Conservation (phyloP, 805 yeast genomes). For the Saturnispora zaruensis region DNA sequence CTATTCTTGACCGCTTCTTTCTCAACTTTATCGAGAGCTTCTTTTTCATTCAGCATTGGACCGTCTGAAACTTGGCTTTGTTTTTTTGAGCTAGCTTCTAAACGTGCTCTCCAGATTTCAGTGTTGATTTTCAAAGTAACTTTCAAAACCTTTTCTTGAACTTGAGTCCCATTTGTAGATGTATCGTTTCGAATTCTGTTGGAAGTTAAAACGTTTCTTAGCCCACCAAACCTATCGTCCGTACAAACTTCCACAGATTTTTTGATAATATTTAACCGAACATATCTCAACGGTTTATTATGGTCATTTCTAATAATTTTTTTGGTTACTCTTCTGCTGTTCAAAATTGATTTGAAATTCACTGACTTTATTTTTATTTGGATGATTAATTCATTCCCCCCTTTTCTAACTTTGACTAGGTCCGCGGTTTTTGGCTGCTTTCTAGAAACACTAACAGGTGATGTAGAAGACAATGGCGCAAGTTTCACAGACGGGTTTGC, state of each 20-base stretch:
- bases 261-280: slow-evolving; percentile 24
- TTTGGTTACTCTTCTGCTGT: slow-evolving; percentile 14
- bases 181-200: background rate
- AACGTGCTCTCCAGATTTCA: slow-evolving; percentile 1
- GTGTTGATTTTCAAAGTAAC: slow-evolving; percentile 7
- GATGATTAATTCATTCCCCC: slow-evolving; percentile 6
- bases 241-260: slow-evolving; percentile 22
- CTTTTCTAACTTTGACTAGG: slow-evolving; percentile 1
- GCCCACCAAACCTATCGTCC: slow-evolving; percentile 19
- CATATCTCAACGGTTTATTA: slow-evolving; percentile 28
- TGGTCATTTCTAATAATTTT: slow-evolving; percentile 17
- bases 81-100: background rate
- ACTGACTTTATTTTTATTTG: slow-evolving; percentile 7
- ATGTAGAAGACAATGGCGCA: background rate
- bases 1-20: background rate
- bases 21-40: background rate
- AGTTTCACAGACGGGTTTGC: background rate
- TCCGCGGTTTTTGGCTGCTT: background rate
- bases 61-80: background rate
- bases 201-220: background rate
- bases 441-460: background rate
- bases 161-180: background rate
- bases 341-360: background rate
- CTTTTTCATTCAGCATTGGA: background rate
- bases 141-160: background rate